These are phyloP conservation scores for Pistacia vera DNA, from an alignment of 345 rosid genomes.

Conservation along the genomic window DNA sequence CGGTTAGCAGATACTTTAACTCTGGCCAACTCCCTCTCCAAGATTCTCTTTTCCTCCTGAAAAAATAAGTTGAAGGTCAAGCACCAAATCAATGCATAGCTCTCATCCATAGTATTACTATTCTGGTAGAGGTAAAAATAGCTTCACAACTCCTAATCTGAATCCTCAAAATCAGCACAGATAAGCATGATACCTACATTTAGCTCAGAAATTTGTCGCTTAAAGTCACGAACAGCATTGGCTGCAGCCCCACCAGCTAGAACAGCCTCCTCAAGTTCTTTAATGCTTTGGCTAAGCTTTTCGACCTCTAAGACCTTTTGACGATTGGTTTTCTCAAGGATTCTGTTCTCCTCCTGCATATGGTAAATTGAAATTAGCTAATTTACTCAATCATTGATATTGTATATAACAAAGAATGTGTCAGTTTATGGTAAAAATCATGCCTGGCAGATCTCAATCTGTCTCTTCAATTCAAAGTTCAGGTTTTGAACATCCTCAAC, in stretches of 20 bases:
- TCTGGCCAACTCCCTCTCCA: constrained; percentile 95
- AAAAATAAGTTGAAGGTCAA: not conserved
- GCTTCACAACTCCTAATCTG: not conserved
- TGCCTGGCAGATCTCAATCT: constrained; percentile 90
- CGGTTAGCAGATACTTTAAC: constrained; percentile 78
- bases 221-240: constrained; percentile 71
- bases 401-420: not conserved
- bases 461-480: constrained; percentile 78
- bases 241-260: constrained; percentile 87
- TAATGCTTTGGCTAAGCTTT: constrained; percentile 82
- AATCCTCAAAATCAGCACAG: not conserved
- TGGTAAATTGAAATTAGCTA: not conserved
- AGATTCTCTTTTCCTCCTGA: constrained; percentile 88
- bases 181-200: constrained; percentile 42
- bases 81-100: not conserved
- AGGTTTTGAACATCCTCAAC: constrained; percentile 97
- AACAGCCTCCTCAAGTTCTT: constrained; percentile 83
- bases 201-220: constrained; percentile 73
- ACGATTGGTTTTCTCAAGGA: constrained; percentile 91
- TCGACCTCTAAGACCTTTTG: constrained; percentile 87
- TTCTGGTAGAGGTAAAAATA: not conserved
- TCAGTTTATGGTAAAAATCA: not conserved
- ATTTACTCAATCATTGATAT: not conserved
- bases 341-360: constrained; percentile 82
- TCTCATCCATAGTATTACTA: not conserved